Base-by-base conservation (phyloP, 257 asterid genomes). In the Forsythia viridissima region DNA sequence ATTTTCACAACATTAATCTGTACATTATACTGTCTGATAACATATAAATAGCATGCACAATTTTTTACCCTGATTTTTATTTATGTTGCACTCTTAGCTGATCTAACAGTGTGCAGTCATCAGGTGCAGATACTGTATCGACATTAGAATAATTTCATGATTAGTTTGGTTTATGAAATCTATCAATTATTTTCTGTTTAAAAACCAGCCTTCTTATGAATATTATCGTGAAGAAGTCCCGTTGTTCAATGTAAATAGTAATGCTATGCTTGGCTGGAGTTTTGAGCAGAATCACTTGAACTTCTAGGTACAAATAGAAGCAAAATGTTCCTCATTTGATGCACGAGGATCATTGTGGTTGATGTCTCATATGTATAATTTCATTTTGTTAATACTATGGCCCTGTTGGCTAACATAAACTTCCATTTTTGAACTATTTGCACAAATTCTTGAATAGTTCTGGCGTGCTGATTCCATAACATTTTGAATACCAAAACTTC, bases 371-470 rank as follows among this genome's bases (percentile, higher is more conserved):
- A 40, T 41, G 46, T 37, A 34, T 77, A 71, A 0, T 77, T 52
- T 66, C 48, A 48, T 65, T 30, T 0, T 3, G 37, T 52, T 41
- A 70, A 16, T 65, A 59, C 24, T 71, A 42, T 10, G 37, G 71
- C 8, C 57, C 79, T 70, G 70, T 75, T 67, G 57, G 57, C 76
- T 11, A 75, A 82, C 59, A 75, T 72, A 76, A 71, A 40, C 41
- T 20, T 65, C 68, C 72, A 13, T 65, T 41, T 74, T 75, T 44
- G 20, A 63, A 57, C 57, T 24, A 8, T 43, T 68, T 73, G 76
- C 16, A 4, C 70, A 42, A 43, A 71, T 55, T 9, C 44, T 8
- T 6, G 21, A 70, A 71, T 72, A 55, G 21, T 15, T 55, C 21
- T 43, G 48, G 6, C 13, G 5, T 55, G 65, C 65, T 1, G 30